These are phyloP conservation scores for Cladosporium halotolerans DNA, from an alignment of 2,329 filamentous ascomycete genomes.

Conservation along the genomic window DNA sequence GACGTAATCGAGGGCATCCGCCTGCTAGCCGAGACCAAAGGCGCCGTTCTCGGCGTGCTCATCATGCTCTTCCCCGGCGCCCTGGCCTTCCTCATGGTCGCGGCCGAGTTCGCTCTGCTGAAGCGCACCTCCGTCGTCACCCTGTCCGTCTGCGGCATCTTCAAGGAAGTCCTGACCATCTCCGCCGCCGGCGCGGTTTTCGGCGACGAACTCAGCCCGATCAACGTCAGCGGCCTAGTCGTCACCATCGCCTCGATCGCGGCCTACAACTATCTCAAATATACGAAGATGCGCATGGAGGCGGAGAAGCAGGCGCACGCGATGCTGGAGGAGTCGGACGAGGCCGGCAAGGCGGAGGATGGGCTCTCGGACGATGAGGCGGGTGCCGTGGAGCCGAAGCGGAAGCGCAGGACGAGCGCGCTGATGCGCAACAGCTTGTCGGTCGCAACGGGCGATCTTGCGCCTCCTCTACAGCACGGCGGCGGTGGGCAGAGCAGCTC, in stretches of 20 bases:
- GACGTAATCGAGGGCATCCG: conserved; percentile 61
- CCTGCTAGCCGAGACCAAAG: conserved; percentile 60
- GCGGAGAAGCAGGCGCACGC: conserved; percentile 46
- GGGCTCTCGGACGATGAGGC: conserved; percentile 15
- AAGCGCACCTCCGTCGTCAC: conserved; percentile 95
- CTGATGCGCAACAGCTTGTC: conserved; percentile 19
- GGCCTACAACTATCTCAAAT: conserved; percentile 92
- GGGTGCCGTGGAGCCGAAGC: conserved; percentile 15
- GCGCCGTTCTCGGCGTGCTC: conserved; percentile 57
- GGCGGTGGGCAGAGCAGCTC: conserved; percentile 21
- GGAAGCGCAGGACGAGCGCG: conserved; percentile 26
- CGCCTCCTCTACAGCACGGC: conserved; percentile 7
- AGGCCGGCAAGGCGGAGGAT: conserved; percentile 8
- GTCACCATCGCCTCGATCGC: conserved; percentile 82
- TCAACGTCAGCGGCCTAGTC: conserved; percentile 83
- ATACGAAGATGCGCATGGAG: conserved; percentile 77
- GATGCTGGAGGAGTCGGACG: conserved; percentile 11
- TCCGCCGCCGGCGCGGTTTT: conserved; percentile 81
- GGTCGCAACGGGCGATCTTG: conserved; percentile 11
- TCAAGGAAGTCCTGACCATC: conserved; percentile 98
- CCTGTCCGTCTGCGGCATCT: conserved; percentile 92
- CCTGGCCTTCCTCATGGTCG: conserved; percentile 94
- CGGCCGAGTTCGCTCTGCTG: conserved; percentile 89
- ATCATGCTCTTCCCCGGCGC: conserved; percentile 84
- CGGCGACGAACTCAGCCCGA: conserved; percentile 74